Conservation (phyloP, 2,329 filamentous ascomycete species). For the Aureobasidium sp. region DNA sequence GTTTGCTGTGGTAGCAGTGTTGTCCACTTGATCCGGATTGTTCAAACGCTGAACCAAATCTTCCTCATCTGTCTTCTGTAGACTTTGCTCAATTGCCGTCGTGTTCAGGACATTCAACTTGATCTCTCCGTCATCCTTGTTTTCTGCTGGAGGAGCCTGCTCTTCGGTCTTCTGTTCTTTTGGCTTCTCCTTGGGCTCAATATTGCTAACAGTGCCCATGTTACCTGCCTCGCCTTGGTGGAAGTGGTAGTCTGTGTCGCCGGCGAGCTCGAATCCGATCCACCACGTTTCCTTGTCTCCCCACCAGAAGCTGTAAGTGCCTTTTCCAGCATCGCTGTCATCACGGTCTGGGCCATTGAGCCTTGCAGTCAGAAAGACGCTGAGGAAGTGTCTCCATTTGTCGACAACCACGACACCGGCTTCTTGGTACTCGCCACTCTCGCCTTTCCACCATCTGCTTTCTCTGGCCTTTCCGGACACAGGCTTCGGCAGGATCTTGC, state of each 20-base stretch:
- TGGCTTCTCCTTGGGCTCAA: background rate
- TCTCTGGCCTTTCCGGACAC: slow-evolving; percentile 36
- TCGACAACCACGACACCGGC: slow-evolving; percentile 43
- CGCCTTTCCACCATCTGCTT: slow-evolving; percentile 33
- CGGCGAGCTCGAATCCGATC: slow-evolving; percentile 43
- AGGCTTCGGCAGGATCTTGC: slow-evolving; percentile 38
- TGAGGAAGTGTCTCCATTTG: slow-evolving; percentile 41
- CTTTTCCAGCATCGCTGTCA: slow-evolving; percentile 32
- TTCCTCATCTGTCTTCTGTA: background rate
- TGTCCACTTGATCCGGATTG: too few relatives aligned
- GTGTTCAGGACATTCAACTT: background rate
- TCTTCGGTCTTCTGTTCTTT: background rate
- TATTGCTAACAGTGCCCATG: slow-evolving; percentile 28
- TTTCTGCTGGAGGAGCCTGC: background rate
- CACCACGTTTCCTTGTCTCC: slow-evolving; percentile 47
- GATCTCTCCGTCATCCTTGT: background rate
- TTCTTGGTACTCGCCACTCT: slow-evolving; percentile 38
- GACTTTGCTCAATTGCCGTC: background rate
- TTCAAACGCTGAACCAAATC: background rate
- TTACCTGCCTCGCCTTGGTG: slow-evolving; percentile 35
- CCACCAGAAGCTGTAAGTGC: slow-evolving; percentile 28
- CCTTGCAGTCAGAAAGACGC: slow-evolving; percentile 36
- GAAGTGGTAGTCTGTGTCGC: slow-evolving; percentile 39
- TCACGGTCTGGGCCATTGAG: slow-evolving; percentile 42
- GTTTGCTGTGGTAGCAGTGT: too few relatives aligned